Conservation (phyloP, 2,329 filamentous ascomycete species). For the Talaromyces sp. region DNA sequence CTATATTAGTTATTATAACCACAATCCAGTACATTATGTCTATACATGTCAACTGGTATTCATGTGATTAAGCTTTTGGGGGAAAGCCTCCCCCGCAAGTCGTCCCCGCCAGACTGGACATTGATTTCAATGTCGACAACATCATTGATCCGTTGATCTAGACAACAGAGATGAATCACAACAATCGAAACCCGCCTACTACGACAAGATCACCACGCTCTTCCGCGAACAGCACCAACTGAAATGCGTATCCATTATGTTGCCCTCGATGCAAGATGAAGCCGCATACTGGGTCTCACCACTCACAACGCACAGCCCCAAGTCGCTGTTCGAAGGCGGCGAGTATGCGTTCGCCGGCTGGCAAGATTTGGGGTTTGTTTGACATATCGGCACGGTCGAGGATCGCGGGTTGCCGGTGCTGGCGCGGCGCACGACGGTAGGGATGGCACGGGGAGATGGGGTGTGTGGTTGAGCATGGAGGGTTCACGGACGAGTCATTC, state of each 20-base stretch:
- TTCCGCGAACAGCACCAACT: conserved; percentile 26
- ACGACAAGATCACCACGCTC: conserved; percentile 28
- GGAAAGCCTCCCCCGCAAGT: too few relatives aligned
- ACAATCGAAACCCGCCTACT: conserved; percentile 30
- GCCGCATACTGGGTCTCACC: conserved; percentile 37
- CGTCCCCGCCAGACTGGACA: too few relatives aligned
- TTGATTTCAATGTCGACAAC: too few relatives aligned
- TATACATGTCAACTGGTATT: too few relatives aligned
- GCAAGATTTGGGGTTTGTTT: conserved; percentile 40
- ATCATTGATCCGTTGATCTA: too few relatives aligned
- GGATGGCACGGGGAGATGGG: conserved; percentile 37
- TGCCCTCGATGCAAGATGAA: conserved; percentile 40
- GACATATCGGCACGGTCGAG: conserved; percentile 42
- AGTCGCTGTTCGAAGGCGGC: conserved; percentile 41
- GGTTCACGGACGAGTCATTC: conserved; percentile 45
- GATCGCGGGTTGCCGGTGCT: conserved; percentile 38
- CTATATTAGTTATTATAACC: too few relatives aligned
- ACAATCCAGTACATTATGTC: too few relatives aligned
- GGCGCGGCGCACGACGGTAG: conserved; percentile 35
- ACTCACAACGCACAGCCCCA: conserved; percentile 39
- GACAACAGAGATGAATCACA: neutral
- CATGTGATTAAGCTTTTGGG: too few relatives aligned
- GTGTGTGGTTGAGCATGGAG: conserved; percentile 30
- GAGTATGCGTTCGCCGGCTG: conserved; percentile 44
- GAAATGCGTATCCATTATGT: conserved; percentile 30